Evolutionary conservation across 2,329 filamentous ascomycete species (phyloP), one percentile per base, ranked within the genome.

Genomic region (Periconia sp.): DNA sequence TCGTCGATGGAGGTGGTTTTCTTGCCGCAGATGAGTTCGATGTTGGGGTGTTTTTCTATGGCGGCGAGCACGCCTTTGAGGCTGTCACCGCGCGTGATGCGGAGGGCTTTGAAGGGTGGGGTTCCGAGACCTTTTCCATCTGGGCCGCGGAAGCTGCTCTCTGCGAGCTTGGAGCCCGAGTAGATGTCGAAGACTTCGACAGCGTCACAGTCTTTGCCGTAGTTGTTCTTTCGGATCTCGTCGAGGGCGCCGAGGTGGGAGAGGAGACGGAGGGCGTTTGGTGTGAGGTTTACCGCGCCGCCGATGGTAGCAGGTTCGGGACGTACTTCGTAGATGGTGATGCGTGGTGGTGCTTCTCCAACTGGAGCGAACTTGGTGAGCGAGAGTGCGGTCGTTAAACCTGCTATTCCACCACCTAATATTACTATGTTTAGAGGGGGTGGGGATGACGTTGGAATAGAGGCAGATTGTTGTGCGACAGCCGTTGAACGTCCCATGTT

Each of bases 261-360:
- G 2, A 88, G 72, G 2, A 87, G 69, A 1, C 83, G 82, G 60
- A 86, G 83, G 3, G 79, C 74, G 60, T 88, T 88, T 0, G 85
- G 84, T 0, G 82, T 81, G 13, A 88, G 65, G 59, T 87, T 84
- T 20, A 87, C 79, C 0, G 85, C 85, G 6, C 85, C 84, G 0
- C 85, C 85, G 1, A 78, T 77, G 0, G 77, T 77, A 13, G 77
- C 75, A 3, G 78, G 74, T 33, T 70, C 61, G 2, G 76, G 69
- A 1, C 79, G 76, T 43, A 81, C 73, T 61, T 82, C 81, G 59
- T 76, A 81, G 53, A 83, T 72, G 41, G 74, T 77, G 60, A 81
- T 74, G 8, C 52, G 53, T 19, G 70, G 68, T 18, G 70, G 68
- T 19, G 74, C 64, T 31, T 64, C 59, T 27, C 63, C 66, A 23